Evolutionary conservation across 768 basidiomycete species (phyloP).

Genomic region (Calocybe cyanea): DNA sequence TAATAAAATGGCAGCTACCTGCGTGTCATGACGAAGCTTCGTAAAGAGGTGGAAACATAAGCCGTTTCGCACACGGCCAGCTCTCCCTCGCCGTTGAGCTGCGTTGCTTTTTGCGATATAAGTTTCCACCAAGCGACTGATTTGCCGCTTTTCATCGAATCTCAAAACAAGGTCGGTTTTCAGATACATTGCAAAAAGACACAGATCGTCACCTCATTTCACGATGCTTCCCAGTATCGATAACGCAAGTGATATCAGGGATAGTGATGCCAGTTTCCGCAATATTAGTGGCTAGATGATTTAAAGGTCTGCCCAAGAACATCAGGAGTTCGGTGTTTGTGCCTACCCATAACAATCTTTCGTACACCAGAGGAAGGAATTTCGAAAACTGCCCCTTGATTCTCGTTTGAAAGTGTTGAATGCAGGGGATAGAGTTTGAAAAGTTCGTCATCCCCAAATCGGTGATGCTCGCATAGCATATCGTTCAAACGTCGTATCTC

Average conservation of each 20-base stretch:
- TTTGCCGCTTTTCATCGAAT: constrained; percentile 96
- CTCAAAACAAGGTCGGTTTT: constrained; percentile 29
- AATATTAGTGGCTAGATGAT: constrained; percentile 73
- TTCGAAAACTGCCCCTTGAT: constrained; percentile 89
- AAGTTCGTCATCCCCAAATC: constrained; percentile 56
- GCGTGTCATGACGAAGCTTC: constrained; percentile 76
- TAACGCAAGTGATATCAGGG: constrained; percentile 95
- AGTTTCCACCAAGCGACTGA: constrained; percentile 87
- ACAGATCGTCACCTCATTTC: constrained; percentile 70
- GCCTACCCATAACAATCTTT: constrained; percentile 91
- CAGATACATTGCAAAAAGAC: neutral
- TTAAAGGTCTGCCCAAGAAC: neutral
- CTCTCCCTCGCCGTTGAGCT: constrained; percentile 82
- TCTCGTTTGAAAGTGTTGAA: constrained; percentile 89
- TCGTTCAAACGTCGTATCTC: constrained; percentile 91
- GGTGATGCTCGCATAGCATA: constrained; percentile 66
- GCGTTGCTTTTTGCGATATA: constrained; percentile 92
- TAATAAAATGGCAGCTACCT: constrained; percentile 35
- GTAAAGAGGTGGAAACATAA: constrained; percentile 97
- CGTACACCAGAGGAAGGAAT: constrained; percentile 73
- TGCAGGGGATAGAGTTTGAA: constrained; percentile 87
- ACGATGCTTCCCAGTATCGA: constrained; percentile 90
- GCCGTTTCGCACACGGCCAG: constrained; percentile 86
- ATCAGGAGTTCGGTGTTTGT: neutral
- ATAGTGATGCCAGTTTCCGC: constrained; percentile 98